phyloP scores from a whole-genome alignment of 2,329 filamentous ascomycete genomes.

The Ceratocystis alfenasii region DNA sequence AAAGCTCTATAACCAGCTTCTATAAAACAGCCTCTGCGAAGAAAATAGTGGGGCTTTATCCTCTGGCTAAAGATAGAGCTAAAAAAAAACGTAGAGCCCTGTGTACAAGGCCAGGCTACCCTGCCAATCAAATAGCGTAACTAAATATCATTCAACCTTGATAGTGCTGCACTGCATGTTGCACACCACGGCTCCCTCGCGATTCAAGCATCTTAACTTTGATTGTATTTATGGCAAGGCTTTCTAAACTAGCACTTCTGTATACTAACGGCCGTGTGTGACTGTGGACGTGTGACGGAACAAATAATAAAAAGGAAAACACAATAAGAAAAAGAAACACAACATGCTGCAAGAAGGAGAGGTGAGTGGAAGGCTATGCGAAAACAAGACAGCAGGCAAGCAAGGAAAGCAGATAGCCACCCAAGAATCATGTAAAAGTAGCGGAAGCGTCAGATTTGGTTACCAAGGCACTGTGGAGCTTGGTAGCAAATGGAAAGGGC shows the following conservation, averaged over 20 bases:
- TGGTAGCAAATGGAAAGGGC: background rate
- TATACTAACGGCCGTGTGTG: background rate
- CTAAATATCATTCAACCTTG: background rate
- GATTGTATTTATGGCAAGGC: background rate
- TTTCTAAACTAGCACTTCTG: conserved; percentile 5
- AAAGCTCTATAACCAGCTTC: background rate
- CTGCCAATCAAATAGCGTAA: background rate
- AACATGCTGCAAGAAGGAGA: background rate
- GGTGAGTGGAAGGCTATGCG: background rate
- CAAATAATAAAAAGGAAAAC: background rate
- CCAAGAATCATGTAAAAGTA: background rate
- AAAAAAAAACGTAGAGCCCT: too few species aligned
- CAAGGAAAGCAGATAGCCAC: background rate
- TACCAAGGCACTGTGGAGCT: background rate
- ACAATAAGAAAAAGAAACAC: background rate
- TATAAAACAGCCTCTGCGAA: background rate
- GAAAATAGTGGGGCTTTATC: background rate
- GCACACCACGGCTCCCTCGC: background rate
- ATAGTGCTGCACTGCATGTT: background rate
- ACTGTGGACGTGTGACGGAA: background rate
- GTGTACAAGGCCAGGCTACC: background rate
- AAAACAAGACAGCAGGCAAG: background rate
- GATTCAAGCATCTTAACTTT: background rate
- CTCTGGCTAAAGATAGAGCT: too few species aligned
- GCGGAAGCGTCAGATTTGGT: background rate